Conservation (phyloP, 1,139 yeast genomes). For the Ogataea hybrid region DNA sequence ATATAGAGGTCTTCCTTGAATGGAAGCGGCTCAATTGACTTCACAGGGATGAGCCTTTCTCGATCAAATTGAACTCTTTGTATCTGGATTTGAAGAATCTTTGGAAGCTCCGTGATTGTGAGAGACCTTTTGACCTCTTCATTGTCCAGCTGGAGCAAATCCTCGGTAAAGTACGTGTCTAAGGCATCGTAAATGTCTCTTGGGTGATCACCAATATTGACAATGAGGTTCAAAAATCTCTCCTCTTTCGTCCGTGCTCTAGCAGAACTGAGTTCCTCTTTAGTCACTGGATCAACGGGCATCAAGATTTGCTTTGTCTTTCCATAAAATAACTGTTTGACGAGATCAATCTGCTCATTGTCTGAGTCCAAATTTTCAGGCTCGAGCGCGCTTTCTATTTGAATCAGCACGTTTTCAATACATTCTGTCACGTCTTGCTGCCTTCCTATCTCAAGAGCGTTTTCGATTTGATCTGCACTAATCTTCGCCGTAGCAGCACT, state of each 20-base stretch:
- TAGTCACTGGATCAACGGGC: constrained; percentile 36
- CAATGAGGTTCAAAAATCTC: constrained; percentile 75
- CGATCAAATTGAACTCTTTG: constrained; percentile 92
- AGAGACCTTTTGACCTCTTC: constrained; percentile 74
- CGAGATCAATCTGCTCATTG: constrained; percentile 78
- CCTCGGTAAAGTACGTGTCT: constrained; percentile 81
- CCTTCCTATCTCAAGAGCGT: constrained; percentile 76
- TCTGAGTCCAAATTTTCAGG: constrained; percentile 66
- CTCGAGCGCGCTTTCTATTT: constrained; percentile 83
- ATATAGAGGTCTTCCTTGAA: constrained; percentile 75
- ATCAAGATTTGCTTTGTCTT: constrained; percentile 55
- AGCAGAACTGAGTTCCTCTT: constrained; percentile 26
- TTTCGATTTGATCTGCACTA: constrained; percentile 62
- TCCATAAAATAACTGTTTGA: constrained; percentile 81
- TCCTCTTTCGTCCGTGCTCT: constrained; percentile 61
- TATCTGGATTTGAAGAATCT: constrained; percentile 83
- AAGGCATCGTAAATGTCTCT: constrained; percentile 86
- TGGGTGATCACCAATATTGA: constrained; percentile 86
- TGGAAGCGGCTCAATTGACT: constrained; percentile 78
- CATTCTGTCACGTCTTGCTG: constrained; percentile 99
- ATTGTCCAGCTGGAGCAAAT: constrained; percentile 63
- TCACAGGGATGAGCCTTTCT: constrained; percentile 68
- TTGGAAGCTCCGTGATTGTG: constrained; percentile 71
- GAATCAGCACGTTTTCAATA: constrained; percentile 91
- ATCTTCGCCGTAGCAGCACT: constrained; percentile 38